Evolutionary conservation across 805 yeast species (phyloP), one percentile per base, ranked within the genome.

Genomic region (Metschnikowia noctiluminum): DNA sequence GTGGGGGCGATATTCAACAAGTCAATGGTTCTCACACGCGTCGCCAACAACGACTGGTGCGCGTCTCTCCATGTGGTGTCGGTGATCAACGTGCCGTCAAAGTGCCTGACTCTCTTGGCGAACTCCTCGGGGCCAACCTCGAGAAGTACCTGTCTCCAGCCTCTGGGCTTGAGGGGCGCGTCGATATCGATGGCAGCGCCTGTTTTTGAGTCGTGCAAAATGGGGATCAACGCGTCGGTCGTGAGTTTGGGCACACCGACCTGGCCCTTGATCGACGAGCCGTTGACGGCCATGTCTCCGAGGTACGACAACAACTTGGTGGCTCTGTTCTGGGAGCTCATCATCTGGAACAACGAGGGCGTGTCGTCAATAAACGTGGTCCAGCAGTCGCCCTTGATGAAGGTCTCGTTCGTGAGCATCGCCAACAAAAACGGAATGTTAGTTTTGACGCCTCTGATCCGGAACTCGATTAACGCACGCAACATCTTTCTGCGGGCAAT

Each of bases 21-120:
- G 70, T 94, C 99, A 59, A 87, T 80, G 26, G 99, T 94, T 73
- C 99, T 84, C 35, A 94, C 95, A 73, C 99, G 87, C 38, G 99
- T 94, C 9, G 99, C 99, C 63, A 94, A 78, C 60, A 94, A 74
- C 26, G 97, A 91, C 78, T 94, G 99, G 73, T 94, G 99, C 35
- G 99, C 99, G 71, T 94, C 99, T 83, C 99, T 89, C 99, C 99
- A 94, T 9, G 99, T 94, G 47, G 99, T 94, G 70, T 94, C 99
- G 89, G 95, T 94, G 62, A 94, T 73, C 68, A 94, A 76, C 57
- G 96, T 85, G 62, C 99, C 99, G 46, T 88, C 74, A 72, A 82
- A 84, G 14, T 73, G 69, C 68, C 97, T 83, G 51, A 94, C 96
- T 62, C 88, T 85, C 72, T 84, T 79, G 59, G 97, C 96, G 65